Evolutionary conservation across 495 filamentous ascomycete species (phyloP), one percentile per base, ranked within the genome.

Genomic region (Penicillium riverlandense): DNA sequence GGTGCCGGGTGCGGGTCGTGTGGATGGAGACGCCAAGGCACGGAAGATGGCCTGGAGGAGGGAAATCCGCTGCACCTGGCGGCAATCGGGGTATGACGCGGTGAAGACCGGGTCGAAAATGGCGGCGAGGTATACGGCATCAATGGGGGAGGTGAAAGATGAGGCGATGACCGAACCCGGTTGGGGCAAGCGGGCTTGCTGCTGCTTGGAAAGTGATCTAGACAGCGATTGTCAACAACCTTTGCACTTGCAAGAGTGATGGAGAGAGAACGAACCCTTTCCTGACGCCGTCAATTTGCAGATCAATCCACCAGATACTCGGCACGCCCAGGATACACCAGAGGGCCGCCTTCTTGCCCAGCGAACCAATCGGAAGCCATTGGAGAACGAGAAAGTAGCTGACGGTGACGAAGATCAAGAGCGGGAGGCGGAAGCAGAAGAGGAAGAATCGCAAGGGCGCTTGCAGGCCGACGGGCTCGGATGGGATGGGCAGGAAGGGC

Each of bases 51-150:
- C 88, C 38, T 77, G 66, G 29, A 89, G 69, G 4, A 96, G 81
- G 4, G 83, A 82, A 38, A 97, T 78, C 32, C 70, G 80, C 43
- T 84, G 79, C 27, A 97, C 86, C 34, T 81, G 77, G 29, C 78
- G 77, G 0, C 80, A 82, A 49, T 71, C 66, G 0, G 90, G 88
- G 59, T 88, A 95, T 8, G 79, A 84, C 12, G 82, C 74, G 30
- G 88, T 91, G 68, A 99, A 97, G 61, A 99, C 74, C 13, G 90
- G 90, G 63, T 95, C 88, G 69, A 96, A 98, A 54, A 98, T 88
- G 29, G 89, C 89, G 37, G 91, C 88, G n/a, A 99, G 80, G 62
- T 97, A 97, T 30, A 99, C 68, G 5, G 87, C 84, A 60, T 99
- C 92, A 57, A 99, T 79, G 2, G 92, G 92, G 1, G 85, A 91